Evolutionary conservation across 192 early-diverging fungal species (phyloP), one percentile per base, ranked within the genome.

Genomic region (Podila clonocystis): DNA sequence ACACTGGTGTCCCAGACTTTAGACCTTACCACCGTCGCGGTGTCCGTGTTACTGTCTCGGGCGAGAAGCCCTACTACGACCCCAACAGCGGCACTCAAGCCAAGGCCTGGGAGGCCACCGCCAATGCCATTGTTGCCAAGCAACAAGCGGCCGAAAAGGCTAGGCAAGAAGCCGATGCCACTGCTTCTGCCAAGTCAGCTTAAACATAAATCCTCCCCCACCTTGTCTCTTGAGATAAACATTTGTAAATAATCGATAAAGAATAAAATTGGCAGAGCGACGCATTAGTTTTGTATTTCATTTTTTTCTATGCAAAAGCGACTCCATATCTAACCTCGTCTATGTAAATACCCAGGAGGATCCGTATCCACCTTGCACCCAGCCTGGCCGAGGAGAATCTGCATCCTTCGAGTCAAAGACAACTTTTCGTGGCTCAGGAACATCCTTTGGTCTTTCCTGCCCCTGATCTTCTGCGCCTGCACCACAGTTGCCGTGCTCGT

Each of bases 401-500:
- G 4, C n/a, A 6, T 22, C 4, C 5, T 33, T 24, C 2, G 59
- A 63, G 13, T 11, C 36, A 65, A 5, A 58, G 24, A 2, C 8
- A 4, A 80, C 57, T 22, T 52, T 61, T n/a, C 71, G 77, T 0
- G 77, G 77, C 48, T 36, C 3, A 1, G 28, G 62, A 2, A 80
- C 77, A 61, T 80, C 71, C 31, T 59, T 24, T 1, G 62, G 57
- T 52, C 60, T 65, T 22, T 68, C 65, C 3, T 62, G 61, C 26
- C 45, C 50, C 1, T 55, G 52, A 26, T 72, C 68, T 26, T 66
- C 55, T 29, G 87, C 87, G 19, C 76, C 76, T 41, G 86, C 78
- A 19, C 92, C 92, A 63, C 94, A 95, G 67, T 96, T 97, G 26
- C 95, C 95, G 82, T 97, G 96, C 74, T 97, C 96, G 74, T 97